Base-by-base conservation (phyloP, 441 rosid species). In the Pelargonium myrrhifolium region DNA sequence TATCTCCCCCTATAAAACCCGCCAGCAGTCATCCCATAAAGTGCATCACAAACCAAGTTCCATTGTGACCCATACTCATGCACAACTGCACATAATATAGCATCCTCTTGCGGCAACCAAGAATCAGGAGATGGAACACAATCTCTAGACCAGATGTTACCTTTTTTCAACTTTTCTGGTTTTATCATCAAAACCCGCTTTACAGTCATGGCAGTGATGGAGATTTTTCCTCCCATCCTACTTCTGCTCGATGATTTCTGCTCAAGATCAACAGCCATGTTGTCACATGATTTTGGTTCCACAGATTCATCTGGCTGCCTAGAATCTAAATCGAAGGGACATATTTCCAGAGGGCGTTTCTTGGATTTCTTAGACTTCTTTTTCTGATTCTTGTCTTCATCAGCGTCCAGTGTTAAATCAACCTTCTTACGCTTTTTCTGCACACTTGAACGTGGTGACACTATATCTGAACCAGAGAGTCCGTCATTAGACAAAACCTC, bases 91-190 rank as follows among this genome's bases (percentile, higher is more conserved):
- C 98, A 89, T 84, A 96, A 80, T 78, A 93, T 71, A 72, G 99
- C 98, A 84, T 96, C 98, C 85, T 96, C 99, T 78, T 87, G 99
- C 20, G 98, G 84, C 79, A 83, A 79, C 99, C 99, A 96, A 73
- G 78, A 80, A 84, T 89, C 98, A 73, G 99, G 95, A 40, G 82
- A 80, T 65, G 99, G 96, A 78, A 90, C 90, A 82, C 93, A 91
- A 73, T 93, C 99, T 76, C 87, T 93, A 10, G 96, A 91, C 96
- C 97, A 93, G 69, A 90, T 72, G 79, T 90, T 91, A 56, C 96
- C 96, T 76, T 86, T 96, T 80, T 85, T 96, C 59, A 90, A 77
- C 82, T 88, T 96, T 84, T 96, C 99, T 14, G 95, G 88, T 82
- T 84, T 93, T 81, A 96, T 86, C 81, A 74, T 81, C 64, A 93